Percentiles rank a stretch among this genome's conserved stretches.
phyloP scores from a whole-genome alignment of 2,329 filamentous ascomycete species.

The Penicillium sp. region DNA sequence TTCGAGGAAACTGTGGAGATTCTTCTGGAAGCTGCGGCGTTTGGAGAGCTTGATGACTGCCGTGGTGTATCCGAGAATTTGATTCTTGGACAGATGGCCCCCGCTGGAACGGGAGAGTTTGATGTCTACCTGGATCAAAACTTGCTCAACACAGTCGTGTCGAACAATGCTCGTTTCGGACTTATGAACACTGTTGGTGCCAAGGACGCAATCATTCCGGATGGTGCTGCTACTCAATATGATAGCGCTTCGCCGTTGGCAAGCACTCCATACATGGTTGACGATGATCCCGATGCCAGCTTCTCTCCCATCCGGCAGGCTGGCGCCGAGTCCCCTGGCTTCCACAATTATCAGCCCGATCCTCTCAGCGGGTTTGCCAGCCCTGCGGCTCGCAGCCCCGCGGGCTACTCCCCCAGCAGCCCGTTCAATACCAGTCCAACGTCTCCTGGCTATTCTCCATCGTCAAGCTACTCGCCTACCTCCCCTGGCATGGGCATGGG shows the following conservation, averaged over 20 bases:
- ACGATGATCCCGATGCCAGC: constrained; percentile 63
- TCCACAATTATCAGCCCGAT: constrained; percentile 71
- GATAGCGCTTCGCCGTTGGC: constrained; percentile 70
- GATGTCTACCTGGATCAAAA: constrained; percentile 90
- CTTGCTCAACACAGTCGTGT: constrained; percentile 94
- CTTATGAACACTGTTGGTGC: constrained; percentile 78
- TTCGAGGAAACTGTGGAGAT: constrained; percentile 99
- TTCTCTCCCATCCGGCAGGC: constrained; percentile 77
- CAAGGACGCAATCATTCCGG: constrained; percentile 71
- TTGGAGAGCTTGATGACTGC: constrained; percentile 95
- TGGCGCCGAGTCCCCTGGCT: constrained; percentile 63
- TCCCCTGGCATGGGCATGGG: constrained; percentile 62
- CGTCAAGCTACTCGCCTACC: constrained; percentile 60
- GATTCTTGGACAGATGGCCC: constrained; percentile 95
- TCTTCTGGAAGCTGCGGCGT: constrained; percentile 89
- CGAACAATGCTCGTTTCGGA: constrained; percentile 85
- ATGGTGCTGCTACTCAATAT: constrained; percentile 91
- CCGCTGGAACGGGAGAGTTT: constrained; percentile 95
- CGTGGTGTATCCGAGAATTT: constrained; percentile 98
- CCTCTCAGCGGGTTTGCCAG: constrained; percentile 65
- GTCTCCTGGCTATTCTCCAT: constrained; percentile 70
- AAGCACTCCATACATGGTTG: constrained; percentile 65
- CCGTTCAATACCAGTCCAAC: constrained; percentile 4
- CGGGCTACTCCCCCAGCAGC: constrained; percentile 59
- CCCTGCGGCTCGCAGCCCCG: constrained; percentile 70